Percentiles rank a stretch among this genome's conserved stretches.
These are phyloP conservation scores for Xenoacremonium recifei DNA, from an alignment of 2,329 filamentous ascomycete genomes.

Conservation along the genomic window DNA sequence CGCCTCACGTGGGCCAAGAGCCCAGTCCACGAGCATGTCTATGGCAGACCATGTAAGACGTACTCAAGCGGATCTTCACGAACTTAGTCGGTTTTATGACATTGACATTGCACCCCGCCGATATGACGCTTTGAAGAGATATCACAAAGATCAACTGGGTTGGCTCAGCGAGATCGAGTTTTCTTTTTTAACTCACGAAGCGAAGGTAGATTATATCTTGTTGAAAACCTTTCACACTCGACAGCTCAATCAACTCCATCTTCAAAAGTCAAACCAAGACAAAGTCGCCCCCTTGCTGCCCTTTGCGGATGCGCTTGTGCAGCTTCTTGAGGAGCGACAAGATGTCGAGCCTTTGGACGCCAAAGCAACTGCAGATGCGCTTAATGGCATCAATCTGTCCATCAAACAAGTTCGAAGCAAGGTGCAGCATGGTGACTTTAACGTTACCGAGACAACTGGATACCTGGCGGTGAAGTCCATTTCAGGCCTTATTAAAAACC, in stretches of 20 bases:
- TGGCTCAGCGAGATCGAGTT: conserved; percentile 25
- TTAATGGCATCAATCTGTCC: conserved; percentile 35
- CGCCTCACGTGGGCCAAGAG: too few relatives aligned
- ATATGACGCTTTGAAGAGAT: conserved; percentile 37
- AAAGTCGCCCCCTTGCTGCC: conserved; percentile 41
- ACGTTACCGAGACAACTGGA: conserved; percentile 40
- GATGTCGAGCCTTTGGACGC: conserved; percentile 41
- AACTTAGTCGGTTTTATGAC: conserved; percentile 49
- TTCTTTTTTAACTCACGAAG: conserved; percentile 36
- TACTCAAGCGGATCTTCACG: conserved; percentile 42
- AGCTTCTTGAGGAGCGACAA: conserved; percentile 48
- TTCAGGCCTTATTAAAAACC: conserved; percentile 35
- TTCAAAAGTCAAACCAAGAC: conserved; percentile 36
- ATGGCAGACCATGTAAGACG: conserved; percentile 43
- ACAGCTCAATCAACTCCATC: conserved; percentile 34
- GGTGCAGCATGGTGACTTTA: conserved; percentile 33
- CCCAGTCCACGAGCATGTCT: too few relatives aligned
- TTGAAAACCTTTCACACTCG: conserved; percentile 45
- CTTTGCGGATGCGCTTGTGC: conserved; percentile 40
- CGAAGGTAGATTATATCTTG: conserved; percentile 48
- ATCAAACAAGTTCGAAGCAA: conserved; percentile 32
- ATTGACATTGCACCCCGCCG: conserved; percentile 44
- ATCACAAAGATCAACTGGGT: conserved; percentile 40
- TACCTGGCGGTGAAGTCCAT: conserved; percentile 46
- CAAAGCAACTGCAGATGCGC: conserved; percentile 39